These are phyloP conservation scores for Sarcomyxa edulis DNA, from an alignment of 768 basidiomycete species.

Conservation along the genomic window DNA sequence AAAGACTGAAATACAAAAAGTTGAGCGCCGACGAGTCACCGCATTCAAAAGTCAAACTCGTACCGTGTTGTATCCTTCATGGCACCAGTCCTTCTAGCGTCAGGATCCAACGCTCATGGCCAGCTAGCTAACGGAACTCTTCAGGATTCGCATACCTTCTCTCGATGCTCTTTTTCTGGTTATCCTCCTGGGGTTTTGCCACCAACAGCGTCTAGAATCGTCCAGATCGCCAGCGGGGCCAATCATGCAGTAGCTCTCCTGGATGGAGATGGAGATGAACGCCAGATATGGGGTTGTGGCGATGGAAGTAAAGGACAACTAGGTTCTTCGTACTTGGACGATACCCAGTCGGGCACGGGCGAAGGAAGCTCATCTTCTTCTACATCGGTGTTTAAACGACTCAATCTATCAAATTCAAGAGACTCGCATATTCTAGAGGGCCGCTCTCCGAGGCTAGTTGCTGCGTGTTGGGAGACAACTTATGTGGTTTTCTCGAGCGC, in stretches of 20 bases:
- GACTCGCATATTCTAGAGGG: slow-evolving; percentile 26
- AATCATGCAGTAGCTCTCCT: slow-evolving; percentile 77
- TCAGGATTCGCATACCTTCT: slow-evolving; percentile 42
- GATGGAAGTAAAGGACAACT: slow-evolving; percentile 71
- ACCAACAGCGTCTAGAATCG: too few relatives aligned
- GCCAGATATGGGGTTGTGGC: slow-evolving; percentile 66
- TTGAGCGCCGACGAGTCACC: too few relatives aligned
- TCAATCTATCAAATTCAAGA: slow-evolving; percentile 31
- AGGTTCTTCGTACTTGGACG: slow-evolving; percentile 34
- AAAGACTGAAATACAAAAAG: too few relatives aligned
- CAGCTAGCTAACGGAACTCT: slow-evolving; percentile 41
- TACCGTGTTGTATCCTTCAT: too few relatives aligned
- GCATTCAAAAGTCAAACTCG: too few relatives aligned
- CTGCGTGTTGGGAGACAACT: slow-evolving; percentile 81
- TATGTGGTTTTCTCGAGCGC: slow-evolving; percentile 55
- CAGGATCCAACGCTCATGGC: slow-evolving; percentile 49
- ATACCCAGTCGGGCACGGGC: slow-evolving; percentile 8
- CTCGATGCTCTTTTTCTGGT: slow-evolving; percentile 31
- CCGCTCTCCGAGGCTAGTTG: slow-evolving; percentile 45
- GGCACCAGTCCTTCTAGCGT: slow-evolving; percentile 26
- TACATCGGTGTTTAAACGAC: slow-evolving; percentile 38
- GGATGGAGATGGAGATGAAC: slow-evolving; percentile 18
- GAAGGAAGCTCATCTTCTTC: too few relatives aligned
- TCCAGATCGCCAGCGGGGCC: slow-evolving; percentile 62
- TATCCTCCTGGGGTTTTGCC: slow-evolving; percentile 18